Evolutionary conservation across 306 rosid genomes (phyloP), one percentile per base, ranked within the genome.

Genomic region (Cucumis melo): DNA sequence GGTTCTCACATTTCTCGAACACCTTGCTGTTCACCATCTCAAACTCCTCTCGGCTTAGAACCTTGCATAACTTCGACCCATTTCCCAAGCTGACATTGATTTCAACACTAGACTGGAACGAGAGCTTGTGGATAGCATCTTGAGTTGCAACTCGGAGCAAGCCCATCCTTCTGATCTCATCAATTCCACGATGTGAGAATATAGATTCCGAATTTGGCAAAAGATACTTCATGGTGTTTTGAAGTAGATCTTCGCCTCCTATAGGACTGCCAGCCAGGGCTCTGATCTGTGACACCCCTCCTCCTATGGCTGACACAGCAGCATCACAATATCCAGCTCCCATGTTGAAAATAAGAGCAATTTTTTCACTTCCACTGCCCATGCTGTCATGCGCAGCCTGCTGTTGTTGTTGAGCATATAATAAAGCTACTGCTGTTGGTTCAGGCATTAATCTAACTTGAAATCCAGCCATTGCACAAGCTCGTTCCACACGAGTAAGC

Each of bases 211-310:
- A 81, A 63, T 87, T 82, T 3, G 97, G 96, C 65, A 90, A 78
- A 50, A 93, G 86, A 83, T 88, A 44, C 12, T 24, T 84, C 91
- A 91, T 90, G 87, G 86, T 90, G 57, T 87, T 93, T 85, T 90
- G 98, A 81, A 93, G 97, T 75, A 93, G 71, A 85, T 93, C 98
- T 83, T 93, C 98, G 61, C 98, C 98, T 23, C 97, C 98, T n/a
- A 87, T 64, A 36, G 96, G 80, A 78, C 86, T 81, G 80, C 98
- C 98, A 27, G 94, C 88, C 79, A 93, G 77, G 63, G 98, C 86
- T 82, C 87, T 91, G 75, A 91, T 91, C 81, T 93, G 92, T 3
- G 96, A 87, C 51, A 90, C 87, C 67, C 98, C 97, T 63, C 94
- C 94, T 0, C 91, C 91, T 23, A 94, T 83, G 63, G 91, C 94